Base-by-base conservation (phyloP, 352 stramenopile genomes). In the Pythium inflatum region DNA sequence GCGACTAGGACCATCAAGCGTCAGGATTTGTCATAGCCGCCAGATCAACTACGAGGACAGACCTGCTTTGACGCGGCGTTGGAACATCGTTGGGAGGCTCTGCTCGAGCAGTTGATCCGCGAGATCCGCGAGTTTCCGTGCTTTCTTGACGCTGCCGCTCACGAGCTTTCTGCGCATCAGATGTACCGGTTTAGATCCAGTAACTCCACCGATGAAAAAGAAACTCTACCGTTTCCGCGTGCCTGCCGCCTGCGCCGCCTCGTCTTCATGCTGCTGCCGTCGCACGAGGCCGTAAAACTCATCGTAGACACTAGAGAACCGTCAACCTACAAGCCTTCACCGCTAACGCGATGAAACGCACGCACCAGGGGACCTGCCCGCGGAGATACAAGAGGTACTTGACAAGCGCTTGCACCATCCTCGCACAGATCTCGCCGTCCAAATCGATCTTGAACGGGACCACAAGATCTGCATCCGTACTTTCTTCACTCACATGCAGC, bases 301-400 rank as follows among this genome's bases (percentile, higher is more conserved):
- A 25, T 90, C 78, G 48, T 88, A 89, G 28, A 89, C 61, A 66
- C 81, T 72, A 43, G 30, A n/a, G 33, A 8, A 40, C 45, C 43
- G 6, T 34, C n/a, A n/a, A n/a, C n/a, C n/a, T 56, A 45, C 31
- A 61, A 8, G 18, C 43, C 14, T 3, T 48, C 20, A 46, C 9
- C 24, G 1, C 8, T 22, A 59, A 30, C 28, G 1, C 7, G 4
- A 60, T 28, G 11, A 31, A 14, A 27, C 7, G 27, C 20, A 51
- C 25, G 61, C 65, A 92, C 85, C 80, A 88, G 41, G 82, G 85
- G 53, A 89, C 83, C 68, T 92, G 85, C 0, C 81, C 81, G 49
- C 85, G 82, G 56, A 89, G 78, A 54, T 82, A 92, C 25, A 92
- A 75, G 62, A 91, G 50, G 60, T 85, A 88, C 54, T 89, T 78